phyloP scores from a whole-genome alignment of 192 early-diverging fungal species.

The Mortierella claussenii region DNA sequence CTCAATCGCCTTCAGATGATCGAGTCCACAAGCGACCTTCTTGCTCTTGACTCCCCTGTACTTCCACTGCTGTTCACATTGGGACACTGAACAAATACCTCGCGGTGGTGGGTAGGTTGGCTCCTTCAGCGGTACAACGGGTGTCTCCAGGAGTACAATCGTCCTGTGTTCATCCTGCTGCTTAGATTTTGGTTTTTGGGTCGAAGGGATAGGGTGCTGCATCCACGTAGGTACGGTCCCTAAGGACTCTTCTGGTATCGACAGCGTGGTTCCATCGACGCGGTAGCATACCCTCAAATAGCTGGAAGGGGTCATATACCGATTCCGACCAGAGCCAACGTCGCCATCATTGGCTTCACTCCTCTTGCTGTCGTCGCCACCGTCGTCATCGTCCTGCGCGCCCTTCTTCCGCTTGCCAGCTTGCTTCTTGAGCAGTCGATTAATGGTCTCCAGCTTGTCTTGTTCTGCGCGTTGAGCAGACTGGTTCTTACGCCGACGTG shows the following conservation, averaged over 20 bases:
- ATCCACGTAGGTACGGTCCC: constrained; percentile 36
- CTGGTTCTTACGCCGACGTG: constrained; percentile 81
- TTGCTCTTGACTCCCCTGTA: constrained; percentile 61
- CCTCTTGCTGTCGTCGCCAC: constrained; percentile 55
- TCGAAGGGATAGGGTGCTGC: constrained; percentile 11
- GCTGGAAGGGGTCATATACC: constrained; percentile 27
- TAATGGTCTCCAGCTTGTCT: constrained; percentile 81
- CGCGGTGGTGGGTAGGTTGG: constrained; percentile 59
- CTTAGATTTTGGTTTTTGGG: background rate
- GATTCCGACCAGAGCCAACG: background rate
- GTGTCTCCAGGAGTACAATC: constrained; percentile 24
- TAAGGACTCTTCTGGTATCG: constrained; percentile 47
- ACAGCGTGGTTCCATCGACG: constrained; percentile 52
- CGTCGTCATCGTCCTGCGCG: constrained; percentile 70
- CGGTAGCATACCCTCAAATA: constrained; percentile 51
- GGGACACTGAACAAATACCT: constrained; percentile 58
- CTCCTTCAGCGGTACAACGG: constrained; percentile 38
- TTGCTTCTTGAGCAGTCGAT: constrained; percentile 85
- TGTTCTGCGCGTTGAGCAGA: constrained; percentile 82
- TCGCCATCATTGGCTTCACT: constrained; percentile 8
- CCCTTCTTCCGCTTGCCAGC: constrained; percentile 72
- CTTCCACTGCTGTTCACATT: constrained; percentile 63
- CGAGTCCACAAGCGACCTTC: constrained; percentile 69
- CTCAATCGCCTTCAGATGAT: constrained; percentile 59
- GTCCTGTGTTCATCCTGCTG: background rate